phyloP scores from a whole-genome alignment of 345 rosid genomes.

The Pugionium cornutum region DNA sequence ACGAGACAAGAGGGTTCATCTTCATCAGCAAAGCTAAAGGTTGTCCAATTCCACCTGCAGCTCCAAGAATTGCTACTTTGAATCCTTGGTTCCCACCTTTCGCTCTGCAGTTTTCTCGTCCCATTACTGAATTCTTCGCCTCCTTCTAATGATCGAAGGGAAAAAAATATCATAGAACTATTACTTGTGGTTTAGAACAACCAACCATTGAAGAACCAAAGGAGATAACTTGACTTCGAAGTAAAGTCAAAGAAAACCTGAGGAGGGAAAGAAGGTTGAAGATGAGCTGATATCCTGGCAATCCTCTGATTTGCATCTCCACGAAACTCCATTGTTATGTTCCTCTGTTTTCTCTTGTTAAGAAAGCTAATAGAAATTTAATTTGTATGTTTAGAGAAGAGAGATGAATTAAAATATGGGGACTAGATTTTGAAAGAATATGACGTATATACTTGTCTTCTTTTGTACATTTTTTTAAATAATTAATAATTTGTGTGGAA shows the following conservation, averaged over 20 bases:
- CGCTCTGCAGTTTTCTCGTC: constrained; percentile 56
- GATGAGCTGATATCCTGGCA: constrained; percentile 67
- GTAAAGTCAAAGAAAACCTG: constrained; percentile 45
- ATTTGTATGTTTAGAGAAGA: constrained; percentile 19
- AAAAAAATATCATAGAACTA: neutral
- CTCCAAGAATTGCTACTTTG: constrained; percentile 74
- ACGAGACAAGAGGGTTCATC: constrained; percentile 79
- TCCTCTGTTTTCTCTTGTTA: constrained; percentile 12
- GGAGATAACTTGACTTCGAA: constrained; percentile 22
- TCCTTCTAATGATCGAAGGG: neutral
- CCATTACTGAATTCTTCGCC: constrained; percentile 40
- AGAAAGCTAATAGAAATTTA: constrained; percentile 12
- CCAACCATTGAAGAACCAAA: constrained; percentile 9
- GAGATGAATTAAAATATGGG: constrained; percentile 40
- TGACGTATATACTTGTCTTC: constrained; percentile 39
- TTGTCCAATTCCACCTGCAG: constrained; percentile 45
- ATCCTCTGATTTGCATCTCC: constrained; percentile 55
- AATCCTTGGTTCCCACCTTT: constrained; percentile 77
- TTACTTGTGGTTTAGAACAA: neutral
- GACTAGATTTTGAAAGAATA: constrained; percentile 46
- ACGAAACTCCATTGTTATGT: constrained; percentile 49
- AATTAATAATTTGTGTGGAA: constrained; percentile 47
- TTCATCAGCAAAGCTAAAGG: constrained; percentile 69
- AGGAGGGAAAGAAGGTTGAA: constrained; percentile 50
- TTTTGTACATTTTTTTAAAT: constrained; percentile 8